Evolutionary conservation across 768 basidiomycete species (phyloP).

Genomic region (Leccinum subgranulosum): DNA sequence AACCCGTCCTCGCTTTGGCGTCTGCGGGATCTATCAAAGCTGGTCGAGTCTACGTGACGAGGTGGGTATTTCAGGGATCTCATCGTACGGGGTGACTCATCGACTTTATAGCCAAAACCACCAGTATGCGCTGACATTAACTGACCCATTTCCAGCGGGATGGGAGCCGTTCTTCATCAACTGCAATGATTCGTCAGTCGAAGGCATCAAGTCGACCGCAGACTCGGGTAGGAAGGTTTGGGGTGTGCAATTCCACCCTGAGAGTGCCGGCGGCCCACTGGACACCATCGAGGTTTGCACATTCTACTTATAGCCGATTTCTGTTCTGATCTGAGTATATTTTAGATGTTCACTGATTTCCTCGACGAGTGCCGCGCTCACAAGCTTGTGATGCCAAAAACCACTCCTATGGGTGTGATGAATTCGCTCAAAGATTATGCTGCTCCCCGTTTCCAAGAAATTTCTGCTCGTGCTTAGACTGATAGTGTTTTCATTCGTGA

Average conservation of each 20-base stretch:
- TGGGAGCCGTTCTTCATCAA: constrained; percentile 99
- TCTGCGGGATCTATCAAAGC: constrained; percentile 90
- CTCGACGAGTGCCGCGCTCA: constrained; percentile 71
- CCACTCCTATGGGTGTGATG: constrained; percentile 13
- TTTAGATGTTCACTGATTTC: constrained; percentile 93
- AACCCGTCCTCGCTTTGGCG: constrained; percentile 93
- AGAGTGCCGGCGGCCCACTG: too few relatives aligned
- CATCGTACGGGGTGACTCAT: not conserved
- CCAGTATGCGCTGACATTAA: constrained; percentile 91
- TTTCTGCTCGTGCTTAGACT: constrained; percentile 30
- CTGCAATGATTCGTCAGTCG: constrained; percentile 98
- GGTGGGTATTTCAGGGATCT: constrained; percentile 40
- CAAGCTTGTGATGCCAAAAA: constrained; percentile 36
- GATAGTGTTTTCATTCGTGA: not conserved
- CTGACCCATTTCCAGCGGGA: constrained; percentile 92
- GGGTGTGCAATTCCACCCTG: too few relatives aligned
- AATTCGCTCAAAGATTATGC: constrained; percentile 19
- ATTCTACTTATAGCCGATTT: not conserved
- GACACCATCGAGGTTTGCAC: too few relatives aligned
- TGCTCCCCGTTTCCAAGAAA: constrained; percentile 16
- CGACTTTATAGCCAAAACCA: constrained; percentile 71
- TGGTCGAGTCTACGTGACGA: constrained; percentile 95
- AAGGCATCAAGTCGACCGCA: constrained; percentile 99
- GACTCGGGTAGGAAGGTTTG: not conserved
- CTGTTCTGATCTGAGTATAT: not conserved